Percentiles rank a stretch among this genome's conserved stretches.
These are phyloP conservation scores for Rasamsonia emersonii DNA, from an alignment of 2,329 filamentous ascomycete species.

Conservation along the genomic window DNA sequence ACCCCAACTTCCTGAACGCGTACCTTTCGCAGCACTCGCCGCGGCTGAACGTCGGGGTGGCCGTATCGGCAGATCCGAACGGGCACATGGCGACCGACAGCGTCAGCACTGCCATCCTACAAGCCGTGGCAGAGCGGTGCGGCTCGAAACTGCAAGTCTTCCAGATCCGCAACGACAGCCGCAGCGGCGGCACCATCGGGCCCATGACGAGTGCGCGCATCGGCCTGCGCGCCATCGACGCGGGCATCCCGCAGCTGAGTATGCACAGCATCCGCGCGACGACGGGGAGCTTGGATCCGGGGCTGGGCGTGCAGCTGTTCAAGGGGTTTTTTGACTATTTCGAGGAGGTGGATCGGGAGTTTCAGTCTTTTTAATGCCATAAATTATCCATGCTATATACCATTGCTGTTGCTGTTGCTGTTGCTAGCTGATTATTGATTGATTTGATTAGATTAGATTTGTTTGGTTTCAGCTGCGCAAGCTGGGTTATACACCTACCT, in stretches of 20 bases:
- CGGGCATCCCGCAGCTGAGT: constrained; percentile 80
- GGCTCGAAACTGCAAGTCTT: constrained; percentile 72
- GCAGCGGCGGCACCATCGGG: constrained; percentile 89
- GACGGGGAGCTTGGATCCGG: constrained; percentile 76
- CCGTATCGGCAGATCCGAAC: constrained; percentile 73
- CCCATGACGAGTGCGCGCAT: constrained; percentile 75
- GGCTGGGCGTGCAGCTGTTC: constrained; percentile 79
- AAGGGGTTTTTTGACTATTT: constrained; percentile 81
- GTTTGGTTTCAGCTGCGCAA: too few relatives aligned
- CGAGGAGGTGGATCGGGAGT: constrained; percentile 77
- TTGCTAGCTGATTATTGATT: too few relatives aligned
- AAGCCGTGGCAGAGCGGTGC: constrained; percentile 65
- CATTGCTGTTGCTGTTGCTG: too few relatives aligned
- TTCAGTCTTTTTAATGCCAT: constrained; percentile 40
- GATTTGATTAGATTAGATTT: too few relatives aligned
- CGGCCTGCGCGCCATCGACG: constrained; percentile 76
- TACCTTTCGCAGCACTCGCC: constrained; percentile 85
- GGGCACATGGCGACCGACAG: constrained; percentile 95
- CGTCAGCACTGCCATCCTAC: constrained; percentile 71
- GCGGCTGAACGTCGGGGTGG: constrained; percentile 77
- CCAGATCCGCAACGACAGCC: constrained; percentile 87
- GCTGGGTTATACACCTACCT: too few relatives aligned
- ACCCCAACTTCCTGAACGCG: constrained; percentile 80
- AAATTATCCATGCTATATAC: too few relatives aligned
- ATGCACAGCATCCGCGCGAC: constrained; percentile 93